Evolutionary conservation across 805 yeast genomes (phyloP).

Genomic region (Yamadazyma paraphyllophila): DNA sequence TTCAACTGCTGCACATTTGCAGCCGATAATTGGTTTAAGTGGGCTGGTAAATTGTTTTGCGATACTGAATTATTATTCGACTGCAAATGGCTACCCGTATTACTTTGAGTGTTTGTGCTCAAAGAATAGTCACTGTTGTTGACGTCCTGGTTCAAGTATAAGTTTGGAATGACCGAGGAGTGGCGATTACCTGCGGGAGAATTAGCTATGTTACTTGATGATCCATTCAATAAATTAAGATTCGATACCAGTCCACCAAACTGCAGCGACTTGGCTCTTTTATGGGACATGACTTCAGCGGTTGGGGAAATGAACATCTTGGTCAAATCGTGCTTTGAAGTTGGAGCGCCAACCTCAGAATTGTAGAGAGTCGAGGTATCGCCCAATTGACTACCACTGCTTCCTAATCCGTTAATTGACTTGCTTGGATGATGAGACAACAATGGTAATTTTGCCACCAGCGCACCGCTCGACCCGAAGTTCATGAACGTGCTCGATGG

Average conservation of each 20-base stretch:
- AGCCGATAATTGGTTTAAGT: constrained; percentile 5
- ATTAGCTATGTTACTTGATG: constrained; percentile 7
- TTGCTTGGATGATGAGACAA: constrained; percentile 23
- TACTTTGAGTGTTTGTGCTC: constrained; percentile 7
- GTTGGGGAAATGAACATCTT: constrained; percentile 77
- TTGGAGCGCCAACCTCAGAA: constrained; percentile 30
- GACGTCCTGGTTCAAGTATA: constrained; percentile 39
- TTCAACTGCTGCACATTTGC: constrained; percentile 6
- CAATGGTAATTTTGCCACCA: constrained; percentile 35
- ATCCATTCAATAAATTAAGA: constrained; percentile 17
- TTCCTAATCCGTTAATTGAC: constrained; percentile 16
- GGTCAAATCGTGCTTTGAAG: constrained; percentile 42
- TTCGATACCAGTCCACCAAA: constrained; percentile 19
- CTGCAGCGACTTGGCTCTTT: constrained; percentile 27
- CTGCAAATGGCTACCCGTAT: neutral
- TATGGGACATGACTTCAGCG: constrained; percentile 61
- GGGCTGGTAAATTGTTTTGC: constrained; percentile 7
- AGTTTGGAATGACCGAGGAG: constrained; percentile 32
- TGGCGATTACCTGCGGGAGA: constrained; percentile 27
- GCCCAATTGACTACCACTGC: constrained; percentile 21
- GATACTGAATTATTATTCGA: neutral
- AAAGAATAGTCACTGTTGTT: constrained; percentile 32
- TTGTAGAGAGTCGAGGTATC: constrained; percentile 35
- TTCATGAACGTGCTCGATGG: constrained; percentile 20
- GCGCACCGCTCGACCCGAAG: constrained; percentile 14